phyloP scores from a whole-genome alignment of 2,329 filamentous ascomycete species.

The Neonectria sp. region DNA sequence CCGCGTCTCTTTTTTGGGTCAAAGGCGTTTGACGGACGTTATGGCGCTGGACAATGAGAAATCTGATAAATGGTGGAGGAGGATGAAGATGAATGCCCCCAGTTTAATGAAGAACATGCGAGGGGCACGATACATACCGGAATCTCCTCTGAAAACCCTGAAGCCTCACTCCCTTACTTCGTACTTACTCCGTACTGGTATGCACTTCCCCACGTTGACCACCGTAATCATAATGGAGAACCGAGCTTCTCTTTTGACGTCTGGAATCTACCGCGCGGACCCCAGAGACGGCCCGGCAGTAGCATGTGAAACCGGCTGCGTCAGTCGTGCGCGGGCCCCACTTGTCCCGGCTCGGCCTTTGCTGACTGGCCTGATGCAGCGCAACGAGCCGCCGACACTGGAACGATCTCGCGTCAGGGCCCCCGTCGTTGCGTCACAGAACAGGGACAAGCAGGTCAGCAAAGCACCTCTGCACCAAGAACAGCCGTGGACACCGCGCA shows the following conservation, averaged over 20 bases:
- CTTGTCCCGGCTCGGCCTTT: constrained; percentile 6
- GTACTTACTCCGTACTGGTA: neutral
- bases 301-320: constrained; percentile 26
- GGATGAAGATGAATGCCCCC: constrained; percentile 7
- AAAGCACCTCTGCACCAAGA: constrained; percentile 10
- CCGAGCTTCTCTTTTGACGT: constrained; percentile 10
- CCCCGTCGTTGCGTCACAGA: constrained; percentile 29
- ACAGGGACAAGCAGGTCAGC: neutral
- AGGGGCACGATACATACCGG: constrained; percentile 12
- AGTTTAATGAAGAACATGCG: constrained; percentile 24
- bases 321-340: constrained; percentile 13
- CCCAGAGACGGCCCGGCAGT: constrained; percentile 16
- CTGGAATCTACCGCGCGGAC: constrained; percentile 12
- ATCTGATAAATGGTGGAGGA: neutral
- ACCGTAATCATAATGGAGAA: neutral
- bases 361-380: constrained; percentile 22
- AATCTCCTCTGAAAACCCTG: neutral
- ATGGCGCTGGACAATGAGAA: constrained; percentile 7
- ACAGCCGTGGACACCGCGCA: neutral
- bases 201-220: neutral
- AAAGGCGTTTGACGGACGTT: constrained; percentile 22
- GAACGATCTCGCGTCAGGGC: constrained; percentile 1
- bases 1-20: constrained; percentile 1
- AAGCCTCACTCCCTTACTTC: neutral
- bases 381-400: constrained; percentile 21